Conservation (phyloP, 352 stramenopile species). For the Pythium rhizo-oryzae region DNA sequence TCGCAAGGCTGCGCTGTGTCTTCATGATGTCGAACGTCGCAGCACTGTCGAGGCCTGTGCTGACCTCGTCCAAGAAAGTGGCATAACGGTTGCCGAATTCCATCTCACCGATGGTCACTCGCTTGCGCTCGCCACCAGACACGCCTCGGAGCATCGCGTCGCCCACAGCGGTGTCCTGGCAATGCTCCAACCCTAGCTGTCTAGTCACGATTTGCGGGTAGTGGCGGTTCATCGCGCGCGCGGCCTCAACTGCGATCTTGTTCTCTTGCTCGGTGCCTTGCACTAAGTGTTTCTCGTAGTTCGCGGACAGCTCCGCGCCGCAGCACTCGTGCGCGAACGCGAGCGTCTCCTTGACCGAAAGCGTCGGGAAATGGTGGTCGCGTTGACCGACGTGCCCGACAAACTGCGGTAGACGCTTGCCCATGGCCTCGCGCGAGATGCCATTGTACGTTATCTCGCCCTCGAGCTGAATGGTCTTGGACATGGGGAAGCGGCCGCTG, state of each 20-base stretch:
- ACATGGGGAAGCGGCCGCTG: constrained; percentile 48
- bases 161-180: constrained; percentile 62
- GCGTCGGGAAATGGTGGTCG: constrained; percentile 34
- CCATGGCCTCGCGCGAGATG: constrained; percentile 30
- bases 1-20: constrained; percentile 40
- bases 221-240: constrained; percentile 21
- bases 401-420: constrained; percentile 49
- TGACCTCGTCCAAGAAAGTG: constrained; percentile 89
- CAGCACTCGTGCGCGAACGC: constrained; percentile 33
- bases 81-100: constrained; percentile 62
- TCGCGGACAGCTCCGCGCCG: constrained; percentile 19
- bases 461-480: constrained; percentile 43
- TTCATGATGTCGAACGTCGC: constrained; percentile 91
- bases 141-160: constrained; percentile 56
- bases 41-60: constrained; percentile 90
- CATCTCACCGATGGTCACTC: constrained; percentile 82
- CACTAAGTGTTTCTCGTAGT: constrained; percentile 37
- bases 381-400: constrained; percentile 44
- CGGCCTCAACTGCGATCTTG: constrained; percentile 17
- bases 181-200: constrained; percentile 39
- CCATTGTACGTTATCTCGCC: constrained; percentile 63
- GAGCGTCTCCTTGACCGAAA: constrained; percentile 38
- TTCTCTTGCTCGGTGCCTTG: constrained; percentile 35
- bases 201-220: constrained; percentile 41
- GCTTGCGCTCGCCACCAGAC: constrained; percentile 67